phyloP scores from a whole-genome alignment of 129 eudicot species.

The carrot (Daucus carota) region DH1_v3.0 NC_030383.2:13763001-13763500 shows the following conservation, averaged over 20 bases:
- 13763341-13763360: not conserved
- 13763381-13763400: too few species aligned
- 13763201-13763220: not conserved
- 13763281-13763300: not conserved
- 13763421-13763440: not conserved
- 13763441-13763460: not conserved
- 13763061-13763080: not conserved
- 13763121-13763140: conserved; percentile 92
- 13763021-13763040: not conserved
- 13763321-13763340: not conserved
- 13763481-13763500: not conserved
- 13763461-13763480: not conserved
- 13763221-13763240: not conserved
- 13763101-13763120: conserved; percentile 55
- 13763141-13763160: conserved; percentile 95
- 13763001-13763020: conserved; percentile 14
- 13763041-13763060: conserved; percentile 4
- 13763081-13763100: not conserved
- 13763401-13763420: not conserved
- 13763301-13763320: not conserved
- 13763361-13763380: too few species aligned
- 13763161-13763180: conserved; percentile 3
- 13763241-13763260: not conserved
- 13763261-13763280: not conserved
- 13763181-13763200: conserved; percentile 11